Percentiles rank a stretch among this genome's conserved stretches.
Evolutionary conservation across 2,329 filamentous ascomycete species (phyloP).

Genomic region (Botrytis tulipae): DNA sequence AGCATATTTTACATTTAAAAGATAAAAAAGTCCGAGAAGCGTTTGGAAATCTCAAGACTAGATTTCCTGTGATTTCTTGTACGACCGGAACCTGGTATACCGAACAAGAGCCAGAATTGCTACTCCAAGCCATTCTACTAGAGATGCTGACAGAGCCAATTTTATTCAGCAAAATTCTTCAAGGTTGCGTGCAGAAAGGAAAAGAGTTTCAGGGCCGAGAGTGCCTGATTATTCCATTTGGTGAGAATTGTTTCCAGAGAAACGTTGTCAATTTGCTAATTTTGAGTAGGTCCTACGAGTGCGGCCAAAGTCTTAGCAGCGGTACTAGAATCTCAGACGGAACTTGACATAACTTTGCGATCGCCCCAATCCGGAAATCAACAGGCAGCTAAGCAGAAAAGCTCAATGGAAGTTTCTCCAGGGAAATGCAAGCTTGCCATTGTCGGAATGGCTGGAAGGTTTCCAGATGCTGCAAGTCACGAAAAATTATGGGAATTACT

Average conservation of each 20-base stretch:
- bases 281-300: constrained; percentile 50
- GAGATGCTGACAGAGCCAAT: constrained; percentile 53
- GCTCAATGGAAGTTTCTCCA: constrained; percentile 16
- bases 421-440: constrained; percentile 58
- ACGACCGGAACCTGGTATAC: constrained; percentile 34
- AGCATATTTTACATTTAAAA: constrained; percentile 29
- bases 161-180: constrained; percentile 48
- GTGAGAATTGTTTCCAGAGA: constrained; percentile 27
- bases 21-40: constrained; percentile 42
- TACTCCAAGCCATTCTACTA: constrained; percentile 35
- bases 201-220: constrained; percentile 42
- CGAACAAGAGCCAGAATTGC: constrained; percentile 23
- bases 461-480: constrained; percentile 68
- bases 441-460: constrained; percentile 77
- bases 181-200: constrained; percentile 47
- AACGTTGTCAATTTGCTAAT: constrained; percentile 29
- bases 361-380: not conserved
- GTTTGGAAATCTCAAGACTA: constrained; percentile 46
- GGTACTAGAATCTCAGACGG: constrained; percentile 18
- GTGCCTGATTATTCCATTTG: constrained; percentile 50
- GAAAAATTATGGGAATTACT: constrained; percentile 75
- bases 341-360: constrained; percentile 15
- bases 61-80: constrained; percentile 52
- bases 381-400: not conserved
- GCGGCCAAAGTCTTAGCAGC: constrained; percentile 39